phyloP scores from a whole-genome alignment of 108 stramenopile genomes.

The Nitzschia sp. region DNA sequence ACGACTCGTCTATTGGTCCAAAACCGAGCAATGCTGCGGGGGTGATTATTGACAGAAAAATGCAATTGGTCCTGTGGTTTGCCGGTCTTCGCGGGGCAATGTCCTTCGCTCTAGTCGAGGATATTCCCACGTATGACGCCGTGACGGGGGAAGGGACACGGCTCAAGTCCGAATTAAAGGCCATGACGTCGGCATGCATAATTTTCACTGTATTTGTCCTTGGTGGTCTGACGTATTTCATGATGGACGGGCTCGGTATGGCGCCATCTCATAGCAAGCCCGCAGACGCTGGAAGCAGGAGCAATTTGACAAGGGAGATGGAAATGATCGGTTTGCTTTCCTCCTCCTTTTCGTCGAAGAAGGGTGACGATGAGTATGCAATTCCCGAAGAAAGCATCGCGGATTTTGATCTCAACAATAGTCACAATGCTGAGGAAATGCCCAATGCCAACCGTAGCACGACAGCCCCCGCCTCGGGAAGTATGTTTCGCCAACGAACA shows the following conservation, averaged over 20 bases:
- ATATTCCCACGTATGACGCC: slow-evolving; percentile 82
- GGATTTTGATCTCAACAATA: background rate
- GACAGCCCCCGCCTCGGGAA: background rate
- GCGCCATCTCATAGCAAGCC: slow-evolving; percentile 34
- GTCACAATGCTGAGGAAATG: background rate
- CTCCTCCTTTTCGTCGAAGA: background rate
- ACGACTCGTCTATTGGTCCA: background rate
- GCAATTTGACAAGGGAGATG: slow-evolving; percentile 1
- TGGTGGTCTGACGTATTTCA: slow-evolving; percentile 79
- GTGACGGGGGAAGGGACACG: slow-evolving; percentile 76
- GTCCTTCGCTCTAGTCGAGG: slow-evolving; percentile 89
- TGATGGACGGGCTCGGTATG: slow-evolving; percentile 74
- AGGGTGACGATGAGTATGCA: background rate
- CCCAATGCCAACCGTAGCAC: background rate
- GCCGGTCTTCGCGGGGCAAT: slow-evolving; percentile 89
- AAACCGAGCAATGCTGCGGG: slow-evolving; percentile 34
- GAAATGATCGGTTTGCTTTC: slow-evolving; percentile 31
- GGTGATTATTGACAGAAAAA: slow-evolving; percentile 71
- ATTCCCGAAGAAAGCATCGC: background rate
- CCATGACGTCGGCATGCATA: slow-evolving; percentile 88
- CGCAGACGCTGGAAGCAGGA: background rate
- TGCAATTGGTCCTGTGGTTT: slow-evolving; percentile 86
- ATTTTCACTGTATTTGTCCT: slow-evolving; percentile 85
- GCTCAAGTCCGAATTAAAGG: slow-evolving; percentile 85
- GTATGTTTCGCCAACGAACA: slow-evolving; percentile 7